Evolutionary conservation across 371 early-diverging fungal species (phyloP).

Genomic region (Rhizoclosmatium hyalinum): DNA sequence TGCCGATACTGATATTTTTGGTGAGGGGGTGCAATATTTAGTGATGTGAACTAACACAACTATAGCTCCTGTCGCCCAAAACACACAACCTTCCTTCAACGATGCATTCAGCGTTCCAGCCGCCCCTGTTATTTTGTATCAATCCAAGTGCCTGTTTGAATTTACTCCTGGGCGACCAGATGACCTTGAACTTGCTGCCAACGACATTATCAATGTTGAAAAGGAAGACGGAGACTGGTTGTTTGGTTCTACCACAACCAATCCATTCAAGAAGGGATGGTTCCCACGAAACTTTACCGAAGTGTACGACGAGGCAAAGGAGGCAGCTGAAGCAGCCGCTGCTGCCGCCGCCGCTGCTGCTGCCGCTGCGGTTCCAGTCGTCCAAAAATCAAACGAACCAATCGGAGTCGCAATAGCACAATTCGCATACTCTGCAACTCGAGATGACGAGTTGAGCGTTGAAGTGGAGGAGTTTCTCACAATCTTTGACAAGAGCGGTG

Average conservation of each 20-base stretch:
- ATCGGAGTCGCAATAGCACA: constrained; percentile 40
- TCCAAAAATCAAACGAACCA: neutral
- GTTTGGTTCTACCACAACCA: constrained; percentile 29
- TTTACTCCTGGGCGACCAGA: constrained; percentile 43
- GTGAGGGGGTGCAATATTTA: neutral
- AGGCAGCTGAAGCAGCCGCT: neutral
- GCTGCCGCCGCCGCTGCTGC: neutral
- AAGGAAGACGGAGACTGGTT: constrained; percentile 55
- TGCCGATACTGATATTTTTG: constrained; percentile 6
- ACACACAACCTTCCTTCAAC: neutral
- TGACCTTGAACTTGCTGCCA: constrained; percentile 40
- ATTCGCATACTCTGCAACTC: constrained; percentile 41
- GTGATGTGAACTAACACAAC: too few relatives aligned
- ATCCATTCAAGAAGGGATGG: constrained; percentile 41
- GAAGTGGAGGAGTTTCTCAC: constrained; percentile 35
- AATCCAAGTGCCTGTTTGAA: constrained; percentile 41
- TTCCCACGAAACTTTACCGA: constrained; percentile 51
- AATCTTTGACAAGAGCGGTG: constrained; percentile 40
- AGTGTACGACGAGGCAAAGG: constrained; percentile 16
- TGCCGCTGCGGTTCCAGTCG: neutral
- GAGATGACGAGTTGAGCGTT: constrained; percentile 48
- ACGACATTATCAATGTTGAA: constrained; percentile 47
- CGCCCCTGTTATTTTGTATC: constrained; percentile 31
- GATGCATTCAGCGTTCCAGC: constrained; percentile 19
- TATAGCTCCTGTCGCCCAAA: neutral